phyloP scores from a whole-genome alignment of 805 yeast species.

The Wickerhamiella galacta region DNA sequence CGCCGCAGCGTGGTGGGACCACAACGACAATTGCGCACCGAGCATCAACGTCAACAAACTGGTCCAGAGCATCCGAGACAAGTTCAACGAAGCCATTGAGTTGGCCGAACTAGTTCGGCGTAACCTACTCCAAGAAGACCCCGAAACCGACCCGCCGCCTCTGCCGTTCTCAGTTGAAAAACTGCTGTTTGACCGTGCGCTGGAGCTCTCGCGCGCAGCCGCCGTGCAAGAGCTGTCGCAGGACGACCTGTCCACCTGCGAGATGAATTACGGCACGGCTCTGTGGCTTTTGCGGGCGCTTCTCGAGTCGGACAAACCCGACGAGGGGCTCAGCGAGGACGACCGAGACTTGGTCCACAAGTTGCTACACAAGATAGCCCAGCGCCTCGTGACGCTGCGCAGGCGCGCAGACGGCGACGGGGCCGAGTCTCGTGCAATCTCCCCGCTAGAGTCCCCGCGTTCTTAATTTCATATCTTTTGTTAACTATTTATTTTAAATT shows the following conservation, averaged over 20 bases:
- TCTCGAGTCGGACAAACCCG: slow-evolving; percentile 31
- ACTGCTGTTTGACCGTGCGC: slow-evolving; percentile 77
- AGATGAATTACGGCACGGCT: slow-evolving; percentile 75
- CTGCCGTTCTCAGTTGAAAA: slow-evolving; percentile 51
- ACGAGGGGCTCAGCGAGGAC: slow-evolving; percentile 40
- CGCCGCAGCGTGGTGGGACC: slow-evolving; percentile 80
- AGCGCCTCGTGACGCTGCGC: slow-evolving; percentile 55
- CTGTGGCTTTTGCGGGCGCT: slow-evolving; percentile 92
- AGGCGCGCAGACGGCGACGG: slow-evolving; percentile 4
- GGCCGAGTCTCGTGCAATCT: too few relatives aligned
- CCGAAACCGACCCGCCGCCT: too few relatives aligned
- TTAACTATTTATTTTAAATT: too few relatives aligned
- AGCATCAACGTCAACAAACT: slow-evolving; percentile 23
- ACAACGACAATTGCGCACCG: slow-evolving; percentile 4
- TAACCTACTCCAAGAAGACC: too few relatives aligned
- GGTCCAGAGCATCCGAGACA: slow-evolving; percentile 84
- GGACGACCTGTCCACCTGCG: slow-evolving; percentile 61
- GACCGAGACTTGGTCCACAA: slow-evolving; percentile 63
- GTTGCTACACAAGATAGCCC: slow-evolving; percentile 69
- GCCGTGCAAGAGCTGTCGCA: slow-evolving; percentile 70
- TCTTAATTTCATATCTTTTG: too few relatives aligned
- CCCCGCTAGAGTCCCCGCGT: too few relatives aligned
- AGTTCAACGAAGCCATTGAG: slow-evolving; percentile 75
- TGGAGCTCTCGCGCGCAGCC: slow-evolving; percentile 82
- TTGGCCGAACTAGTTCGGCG: slow-evolving; percentile 72